A percentile compares a stretch with the other conserved stretches of the same genome.
phyloP scores from a whole-genome alignment of 371 early-diverging fungal species.

The Mucor piriformis region DNA sequence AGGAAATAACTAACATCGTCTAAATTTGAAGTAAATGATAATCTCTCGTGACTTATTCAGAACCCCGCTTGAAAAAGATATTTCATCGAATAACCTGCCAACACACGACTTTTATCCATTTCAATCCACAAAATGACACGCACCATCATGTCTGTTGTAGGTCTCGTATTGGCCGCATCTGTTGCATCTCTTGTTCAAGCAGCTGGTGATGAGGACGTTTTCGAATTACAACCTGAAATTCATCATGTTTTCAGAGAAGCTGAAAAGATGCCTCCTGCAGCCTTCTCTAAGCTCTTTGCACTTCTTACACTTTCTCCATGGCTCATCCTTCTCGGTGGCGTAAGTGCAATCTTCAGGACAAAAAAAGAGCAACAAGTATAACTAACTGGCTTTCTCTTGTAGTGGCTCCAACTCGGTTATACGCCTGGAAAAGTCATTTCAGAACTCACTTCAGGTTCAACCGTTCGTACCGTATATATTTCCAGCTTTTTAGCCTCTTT shows the following conservation, averaged over 20 bases:
- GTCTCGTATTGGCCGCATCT: background rate
- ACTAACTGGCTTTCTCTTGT: background rate
- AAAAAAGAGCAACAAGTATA: no score
- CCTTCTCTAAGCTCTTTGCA: constrained; percentile 62
- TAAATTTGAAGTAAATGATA: no score
- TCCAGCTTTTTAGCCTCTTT: constrained; percentile 61
- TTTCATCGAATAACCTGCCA: background rate
- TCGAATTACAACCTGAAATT: constrained; percentile 64
- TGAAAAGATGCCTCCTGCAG: constrained; percentile 62
- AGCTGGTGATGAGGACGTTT: constrained; percentile 53
- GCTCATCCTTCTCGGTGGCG: constrained; percentile 58
- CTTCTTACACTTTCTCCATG: constrained; percentile 68
- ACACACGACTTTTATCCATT: background rate
- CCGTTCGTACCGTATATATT: constrained; percentile 44
- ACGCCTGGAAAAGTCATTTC: constrained; percentile 46
- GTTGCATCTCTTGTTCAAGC: constrained; percentile 23
- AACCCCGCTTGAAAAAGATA: no score
- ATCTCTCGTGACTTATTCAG: no score
- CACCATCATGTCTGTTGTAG: constrained; percentile 2
- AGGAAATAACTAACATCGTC: no score
- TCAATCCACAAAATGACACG: constrained; percentile 9
- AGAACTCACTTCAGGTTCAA: constrained; percentile 28
- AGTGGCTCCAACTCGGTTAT: constrained; percentile 63
- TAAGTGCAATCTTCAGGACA: constrained; percentile 41
- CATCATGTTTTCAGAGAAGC: constrained; percentile 67